A percentile compares a stretch with the other conserved stretches of the same genome.
phyloP scores from a whole-genome alignment of 2,329 filamentous ascomycete genomes.

The Aspergillus transmontanensis region DNA sequence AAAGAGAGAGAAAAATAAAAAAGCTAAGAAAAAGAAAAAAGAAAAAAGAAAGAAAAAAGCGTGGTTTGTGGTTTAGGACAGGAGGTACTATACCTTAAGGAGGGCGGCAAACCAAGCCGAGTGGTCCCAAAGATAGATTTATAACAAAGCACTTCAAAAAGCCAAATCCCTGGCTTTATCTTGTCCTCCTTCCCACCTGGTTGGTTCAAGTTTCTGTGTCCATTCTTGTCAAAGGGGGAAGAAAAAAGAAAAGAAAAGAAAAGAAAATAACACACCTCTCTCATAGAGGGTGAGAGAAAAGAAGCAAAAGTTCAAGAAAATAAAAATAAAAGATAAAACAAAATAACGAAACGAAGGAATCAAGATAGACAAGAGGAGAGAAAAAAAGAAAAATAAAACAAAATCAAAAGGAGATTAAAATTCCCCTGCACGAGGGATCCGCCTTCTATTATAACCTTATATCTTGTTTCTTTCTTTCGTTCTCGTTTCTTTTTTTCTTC shows the following conservation, averaged over 20 bases:
- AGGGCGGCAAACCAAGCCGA: conserved; percentile 8
- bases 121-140: conserved; percentile 19
- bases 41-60: not conserved
- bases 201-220: conserved; percentile 26
- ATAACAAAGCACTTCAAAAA: conserved; percentile 25
- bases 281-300: not conserved
- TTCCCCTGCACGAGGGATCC: conserved; percentile 11
- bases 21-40: conserved; percentile 3
- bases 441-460: conserved; percentile 17
- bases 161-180: conserved; percentile 22
- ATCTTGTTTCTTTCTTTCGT: conserved; percentile 19
- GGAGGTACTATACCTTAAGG: conserved; percentile 7
- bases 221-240: conserved; percentile 23
- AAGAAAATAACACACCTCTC: not conserved
- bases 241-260: conserved; percentile 1
- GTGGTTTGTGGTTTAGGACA: not conserved
- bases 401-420: conserved; percentile 12
- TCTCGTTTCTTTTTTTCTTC: conserved; percentile 16
- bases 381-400: conserved; percentile 9
- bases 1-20: conserved; percentile 2
- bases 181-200: conserved; percentile 14
- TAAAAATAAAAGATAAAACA: not conserved
- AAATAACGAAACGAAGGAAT: not conserved
- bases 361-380: conserved; percentile 13
- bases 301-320: not conserved